Percentiles rank a stretch among this genome's conserved stretches.
Conservation (phyloP, 2,329 filamentous ascomycete species). For the Diaporthe humulicola region DNA sequence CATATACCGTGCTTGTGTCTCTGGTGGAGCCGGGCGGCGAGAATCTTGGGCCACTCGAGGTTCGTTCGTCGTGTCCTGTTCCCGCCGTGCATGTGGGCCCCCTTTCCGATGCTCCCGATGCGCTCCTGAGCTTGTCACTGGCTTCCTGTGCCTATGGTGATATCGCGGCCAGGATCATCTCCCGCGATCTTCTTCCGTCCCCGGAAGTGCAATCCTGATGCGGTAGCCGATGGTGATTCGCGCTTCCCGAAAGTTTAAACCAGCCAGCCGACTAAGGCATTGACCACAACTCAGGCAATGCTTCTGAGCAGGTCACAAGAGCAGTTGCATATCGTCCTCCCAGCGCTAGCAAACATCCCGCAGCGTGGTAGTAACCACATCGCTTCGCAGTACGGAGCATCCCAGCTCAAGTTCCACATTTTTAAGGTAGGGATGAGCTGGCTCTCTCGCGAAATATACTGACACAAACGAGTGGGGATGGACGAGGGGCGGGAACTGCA, state of each 20-base stretch:
- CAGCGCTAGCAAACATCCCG: not conserved
- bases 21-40: not conserved
- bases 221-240: not conserved
- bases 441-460: not conserved
- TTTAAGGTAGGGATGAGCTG: slow-evolving; percentile 6
- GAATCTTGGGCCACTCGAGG: not conserved
- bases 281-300: not conserved
- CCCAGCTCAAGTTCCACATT: not conserved
- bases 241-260: slow-evolving; percentile 13
- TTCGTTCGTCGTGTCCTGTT: not conserved
- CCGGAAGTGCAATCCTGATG: not conserved
- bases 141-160: slow-evolving; percentile 3
- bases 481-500: not conserved
- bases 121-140: not conserved
- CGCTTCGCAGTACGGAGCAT: not conserved
- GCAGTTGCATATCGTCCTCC: not conserved
- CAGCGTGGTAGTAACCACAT: not conserved
- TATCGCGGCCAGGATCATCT: not conserved
- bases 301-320: not conserved
- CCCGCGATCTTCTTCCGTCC: not conserved
- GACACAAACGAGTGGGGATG: not conserved
- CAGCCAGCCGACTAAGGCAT: not conserved
- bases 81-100: slow-evolving; percentile 7
- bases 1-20: not conserved
- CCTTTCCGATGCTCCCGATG: not conserved